Conservation (phyloP, 2,329 filamentous ascomycete genomes). For the Xylariomycetidae sp. region DNA sequence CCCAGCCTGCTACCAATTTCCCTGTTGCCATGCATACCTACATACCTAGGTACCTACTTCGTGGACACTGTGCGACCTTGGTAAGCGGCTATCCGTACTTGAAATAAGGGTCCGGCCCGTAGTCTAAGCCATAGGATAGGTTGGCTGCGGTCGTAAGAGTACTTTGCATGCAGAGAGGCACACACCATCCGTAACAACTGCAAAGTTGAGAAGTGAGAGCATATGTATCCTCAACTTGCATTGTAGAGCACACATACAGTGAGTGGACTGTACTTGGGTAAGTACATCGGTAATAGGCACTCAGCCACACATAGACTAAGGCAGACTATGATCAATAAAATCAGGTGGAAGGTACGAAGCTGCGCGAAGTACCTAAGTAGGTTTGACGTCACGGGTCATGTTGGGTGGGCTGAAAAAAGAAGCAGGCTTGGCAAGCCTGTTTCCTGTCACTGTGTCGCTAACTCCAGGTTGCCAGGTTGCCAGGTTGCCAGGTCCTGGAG, state of each 20-base stretch:
- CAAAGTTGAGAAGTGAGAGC: too few relatives aligned
- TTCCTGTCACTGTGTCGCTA: not conserved
- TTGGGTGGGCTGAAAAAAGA: too few relatives aligned
- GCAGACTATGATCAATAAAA: not conserved
- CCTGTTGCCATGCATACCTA: slow-evolving; percentile 3
- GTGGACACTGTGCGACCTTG: slow-evolving; percentile 1
- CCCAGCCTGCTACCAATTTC: slow-evolving; percentile 7
- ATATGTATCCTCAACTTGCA: not conserved
- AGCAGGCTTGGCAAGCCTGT: not conserved
- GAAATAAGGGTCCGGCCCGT: too few relatives aligned
- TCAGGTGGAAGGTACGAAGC: too few relatives aligned
- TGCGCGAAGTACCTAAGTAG: too few relatives aligned
- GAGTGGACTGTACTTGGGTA: not conserved
- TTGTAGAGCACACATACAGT: not conserved
- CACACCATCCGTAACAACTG: not conserved
- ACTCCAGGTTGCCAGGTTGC: too few relatives aligned
- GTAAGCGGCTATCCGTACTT: slow-evolving; percentile 10
- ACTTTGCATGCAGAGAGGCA: too few relatives aligned
- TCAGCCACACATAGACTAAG: not conserved
- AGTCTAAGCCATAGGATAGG: too few relatives aligned
- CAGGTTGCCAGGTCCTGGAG: too few relatives aligned
- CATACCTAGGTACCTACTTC: not conserved
- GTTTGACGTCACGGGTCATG: too few relatives aligned
- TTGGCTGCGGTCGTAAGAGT: too few relatives aligned
- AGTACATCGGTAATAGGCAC: not conserved